Conservation (phyloP, 352 stramenopile genomes). For the Globisporangium cederbergense region DNA sequence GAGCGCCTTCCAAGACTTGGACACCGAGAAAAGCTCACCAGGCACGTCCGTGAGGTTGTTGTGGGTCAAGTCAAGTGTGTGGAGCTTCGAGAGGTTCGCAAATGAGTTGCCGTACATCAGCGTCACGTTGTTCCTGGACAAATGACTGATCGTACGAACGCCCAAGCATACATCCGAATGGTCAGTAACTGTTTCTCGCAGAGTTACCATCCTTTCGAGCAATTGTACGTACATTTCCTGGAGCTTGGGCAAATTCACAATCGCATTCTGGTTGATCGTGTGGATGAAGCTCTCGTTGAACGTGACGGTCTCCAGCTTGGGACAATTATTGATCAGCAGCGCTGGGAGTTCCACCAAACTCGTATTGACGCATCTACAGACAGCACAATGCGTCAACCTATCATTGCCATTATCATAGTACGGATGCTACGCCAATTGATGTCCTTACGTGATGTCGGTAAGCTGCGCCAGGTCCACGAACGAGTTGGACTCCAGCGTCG, state of each 20-base stretch:
- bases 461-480: conserved; percentile 45
- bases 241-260: conserved; percentile 37
- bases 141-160: conserved; percentile 18
- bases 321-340: conserved; percentile 33
- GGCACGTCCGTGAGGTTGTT: conserved; percentile 48
- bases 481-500: conserved; percentile 35
- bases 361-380: conserved; percentile 36
- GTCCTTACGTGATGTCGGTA: conserved; percentile 37
- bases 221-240: conserved; percentile 30
- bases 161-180: background rate
- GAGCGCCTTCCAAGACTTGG: conserved; percentile 50
- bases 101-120: conserved; percentile 39
- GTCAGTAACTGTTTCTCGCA: conserved; percentile 1
- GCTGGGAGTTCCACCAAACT: conserved; percentile 32
- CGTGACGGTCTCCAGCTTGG: conserved; percentile 28
- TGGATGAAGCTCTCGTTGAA: conserved; percentile 42
- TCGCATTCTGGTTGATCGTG: conserved; percentile 24
- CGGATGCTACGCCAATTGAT: no score
- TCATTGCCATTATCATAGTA: background rate
- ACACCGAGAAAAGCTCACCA: conserved; percentile 32
- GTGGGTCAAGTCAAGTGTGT: conserved; percentile 54
- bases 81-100: conserved; percentile 37
- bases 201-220: background rate
- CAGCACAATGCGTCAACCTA: conserved; percentile 4
- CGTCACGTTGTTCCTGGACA: conserved; percentile 45